Evolutionary conservation across 768 basidiomycete species (phyloP), one percentile per base, ranked within the genome.

Genomic region (Trametes sanguinea): DNA sequence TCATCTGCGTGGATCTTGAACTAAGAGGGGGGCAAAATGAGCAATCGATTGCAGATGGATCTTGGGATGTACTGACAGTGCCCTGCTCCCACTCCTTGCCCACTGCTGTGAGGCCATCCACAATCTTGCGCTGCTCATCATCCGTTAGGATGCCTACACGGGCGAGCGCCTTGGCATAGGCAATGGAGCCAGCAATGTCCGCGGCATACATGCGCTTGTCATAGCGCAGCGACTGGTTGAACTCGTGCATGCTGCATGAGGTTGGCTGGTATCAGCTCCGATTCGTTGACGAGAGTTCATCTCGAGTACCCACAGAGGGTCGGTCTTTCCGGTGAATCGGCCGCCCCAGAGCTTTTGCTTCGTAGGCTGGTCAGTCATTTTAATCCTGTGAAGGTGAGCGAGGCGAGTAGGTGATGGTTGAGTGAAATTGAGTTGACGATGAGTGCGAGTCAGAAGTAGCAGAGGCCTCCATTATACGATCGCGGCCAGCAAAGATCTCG

Each of bases 221-320:
- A 75, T 98, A 99, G 65, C 84, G 87, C 67, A 99, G 81, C 29
- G 95, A 98, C 74, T 98, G 94, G 74, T 98, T 98, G 80, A 96
- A 98, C 33, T 87, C 90, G 75, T 97, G 94, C 96, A 98, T 98
- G 29, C 61, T 40, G 3, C 35, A 54, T 2, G 2, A 17, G 7
- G 2, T 9, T 43, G 17, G 10, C 43, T 39, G 7, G 37, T 30
- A 61, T 40, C 57, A 71, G 37, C 55, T 51, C 55, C 54, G 63
- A 63, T 57, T 50, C 66, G 65, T 64, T 48, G 39, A 69, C 32
- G 40, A 22, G 22, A 22, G 43, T 5, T 44, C 13, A 40, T 16
- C n/a, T 39, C 50, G 40, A 17, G 32, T 27, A 76, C 85, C 63
- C 75, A 91, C 91, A 94, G 74, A 33, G 92, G 95, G 75, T 97